Evolutionary conservation across 2,329 filamentous ascomycete species (phyloP).

Genomic region (Metarhizium album): DNA sequence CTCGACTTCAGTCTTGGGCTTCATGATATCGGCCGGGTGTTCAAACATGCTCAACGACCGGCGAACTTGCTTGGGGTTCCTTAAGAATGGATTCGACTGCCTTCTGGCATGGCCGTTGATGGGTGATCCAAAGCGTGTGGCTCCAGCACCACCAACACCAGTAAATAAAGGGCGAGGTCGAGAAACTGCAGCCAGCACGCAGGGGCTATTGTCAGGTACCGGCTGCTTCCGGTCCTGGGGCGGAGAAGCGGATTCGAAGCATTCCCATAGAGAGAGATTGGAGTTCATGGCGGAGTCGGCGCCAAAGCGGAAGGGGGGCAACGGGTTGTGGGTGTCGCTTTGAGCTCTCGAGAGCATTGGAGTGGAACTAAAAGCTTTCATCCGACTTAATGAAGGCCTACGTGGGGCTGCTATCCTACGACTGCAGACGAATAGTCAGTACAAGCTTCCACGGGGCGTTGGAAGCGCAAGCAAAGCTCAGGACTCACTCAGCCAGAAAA

Average conservation of each 20-base stretch:
- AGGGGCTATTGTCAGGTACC: slow-evolving; percentile 50
- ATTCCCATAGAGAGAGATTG: slow-evolving; percentile 61
- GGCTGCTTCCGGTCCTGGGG: slow-evolving; percentile 53
- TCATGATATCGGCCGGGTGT: slow-evolving; percentile 77
- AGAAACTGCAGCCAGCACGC: slow-evolving; percentile 42
- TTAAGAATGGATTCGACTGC: slow-evolving; percentile 57
- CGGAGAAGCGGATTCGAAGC: slow-evolving; percentile 65
- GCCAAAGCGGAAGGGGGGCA: slow-evolving; percentile 69
- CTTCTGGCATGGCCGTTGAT: slow-evolving; percentile 61
- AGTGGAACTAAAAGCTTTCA: slow-evolving; percentile 64
- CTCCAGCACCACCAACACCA: slow-evolving; percentile 38
- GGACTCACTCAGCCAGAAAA: slow-evolving; percentile 41
- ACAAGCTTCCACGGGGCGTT: background rate
- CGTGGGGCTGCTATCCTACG: slow-evolving; percentile 57
- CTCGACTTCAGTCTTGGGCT: slow-evolving; percentile 55
- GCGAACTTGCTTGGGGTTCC: slow-evolving; percentile 79
- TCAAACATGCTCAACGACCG: slow-evolving; percentile 98
- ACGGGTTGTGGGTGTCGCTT: slow-evolving; percentile 44
- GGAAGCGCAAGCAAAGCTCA: background rate
- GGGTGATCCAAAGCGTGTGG: slow-evolving; percentile 64
- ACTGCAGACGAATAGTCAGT: slow-evolving; percentile 29
- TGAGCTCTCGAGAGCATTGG: slow-evolving; percentile 49
- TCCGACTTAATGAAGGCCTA: slow-evolving; percentile 63
- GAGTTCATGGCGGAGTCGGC: slow-evolving; percentile 20
- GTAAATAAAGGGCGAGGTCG: slow-evolving; percentile 57